A percentile compares a stretch with the other conserved stretches of the same genome.
Conservation (phyloP, 257 asterid species). For the Solanum paucissectum region DNA sequence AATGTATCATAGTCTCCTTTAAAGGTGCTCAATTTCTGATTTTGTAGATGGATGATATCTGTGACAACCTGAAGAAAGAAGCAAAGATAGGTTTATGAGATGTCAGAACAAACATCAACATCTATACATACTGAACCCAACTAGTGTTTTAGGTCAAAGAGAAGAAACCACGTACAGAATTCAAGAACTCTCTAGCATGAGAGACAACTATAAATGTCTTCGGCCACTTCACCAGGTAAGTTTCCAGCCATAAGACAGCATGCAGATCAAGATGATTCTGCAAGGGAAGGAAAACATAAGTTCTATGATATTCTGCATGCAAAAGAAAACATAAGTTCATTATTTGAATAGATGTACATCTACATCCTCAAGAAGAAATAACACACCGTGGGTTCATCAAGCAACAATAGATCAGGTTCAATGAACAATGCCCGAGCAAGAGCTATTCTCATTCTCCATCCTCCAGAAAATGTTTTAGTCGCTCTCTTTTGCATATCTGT, state of each 20-base stretch:
- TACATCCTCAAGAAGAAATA: constrained; percentile 1
- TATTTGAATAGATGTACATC: neutral
- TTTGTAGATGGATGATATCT: constrained; percentile 86
- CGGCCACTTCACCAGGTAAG: constrained; percentile 96
- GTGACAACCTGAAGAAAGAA: constrained; percentile 68
- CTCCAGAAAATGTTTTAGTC: constrained; percentile 94
- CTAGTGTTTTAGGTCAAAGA: neutral
- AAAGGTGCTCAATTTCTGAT: constrained; percentile 58
- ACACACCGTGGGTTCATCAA: constrained; percentile 94
- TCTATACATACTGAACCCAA: neutral
- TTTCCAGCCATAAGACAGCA: constrained; percentile 96
- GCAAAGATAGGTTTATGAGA: neutral
- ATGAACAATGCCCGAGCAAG: constrained; percentile 95
- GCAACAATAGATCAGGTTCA: constrained; percentile 90
- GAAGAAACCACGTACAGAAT: constrained; percentile 44
- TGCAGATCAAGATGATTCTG: constrained; percentile 99
- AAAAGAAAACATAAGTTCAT: constrained; percentile 8
- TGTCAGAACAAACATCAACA: neutral
- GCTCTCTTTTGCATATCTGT: constrained; percentile 85
- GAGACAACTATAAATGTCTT: constrained; percentile 97
- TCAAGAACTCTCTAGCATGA: constrained; percentile 96
- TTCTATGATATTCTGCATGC: constrained; percentile 1
- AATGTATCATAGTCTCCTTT: constrained; percentile 82
- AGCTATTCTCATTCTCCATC: constrained; percentile 99
- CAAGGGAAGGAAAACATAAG: constrained; percentile 14